Base-by-base conservation (phyloP, 1,284 basidiomycete genomes). In the Rhodotorula sp. region DNA sequence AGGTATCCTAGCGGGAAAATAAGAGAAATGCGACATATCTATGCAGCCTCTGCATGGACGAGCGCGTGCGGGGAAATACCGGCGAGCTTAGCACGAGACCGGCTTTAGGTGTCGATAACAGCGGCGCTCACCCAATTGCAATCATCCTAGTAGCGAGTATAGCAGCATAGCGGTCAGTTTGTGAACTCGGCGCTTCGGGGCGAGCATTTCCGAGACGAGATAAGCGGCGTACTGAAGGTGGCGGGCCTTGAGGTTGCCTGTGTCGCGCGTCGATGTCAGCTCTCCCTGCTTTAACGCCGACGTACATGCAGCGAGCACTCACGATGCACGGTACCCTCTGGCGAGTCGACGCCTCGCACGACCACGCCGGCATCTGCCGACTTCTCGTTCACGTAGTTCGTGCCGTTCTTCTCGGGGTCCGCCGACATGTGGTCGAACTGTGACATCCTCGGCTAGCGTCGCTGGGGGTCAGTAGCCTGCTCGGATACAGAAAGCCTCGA, bases 211-310 rank as follows among this genome's bases (percentile, higher is more conserved):
- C 54, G 54, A 26, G 16, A 26, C 38, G 26, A 45, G 63, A 64
- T 56, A 64, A 57, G 45, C 5, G 12, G 48, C 64, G 26, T 47
- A 57, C 62, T 66, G 64, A 14, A 69, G 50, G 21, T 69, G 68
- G 26, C 68, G 47, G 7, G 64, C 64, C 64, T 69, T 69, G 26
- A 69, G 60, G 28, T 57, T 60, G 19, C 68, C 62, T 63, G 52
- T 8, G 19, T 12, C 10, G 34, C 19, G 34, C 15, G 43, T 43
- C 19, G 19, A 57, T 16, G 23, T 7, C n/a, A 8, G 31, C 28
- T 28, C 28, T 19, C n/a, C 26, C 5, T n/a, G n/a, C n/a, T n/a
- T n/a, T n/a, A n/a, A n/a, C n/a, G n/a, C n/a, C n/a, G n/a, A n/a
- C n/a, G n/a, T n/a, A n/a, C n/a, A n/a, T n/a, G n/a, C n/a, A n/a